Evolutionary conservation across 768 basidiomycete genomes (phyloP), one percentile per base, ranked within the genome.

Genomic region (Serpula lacrymans): DNA sequence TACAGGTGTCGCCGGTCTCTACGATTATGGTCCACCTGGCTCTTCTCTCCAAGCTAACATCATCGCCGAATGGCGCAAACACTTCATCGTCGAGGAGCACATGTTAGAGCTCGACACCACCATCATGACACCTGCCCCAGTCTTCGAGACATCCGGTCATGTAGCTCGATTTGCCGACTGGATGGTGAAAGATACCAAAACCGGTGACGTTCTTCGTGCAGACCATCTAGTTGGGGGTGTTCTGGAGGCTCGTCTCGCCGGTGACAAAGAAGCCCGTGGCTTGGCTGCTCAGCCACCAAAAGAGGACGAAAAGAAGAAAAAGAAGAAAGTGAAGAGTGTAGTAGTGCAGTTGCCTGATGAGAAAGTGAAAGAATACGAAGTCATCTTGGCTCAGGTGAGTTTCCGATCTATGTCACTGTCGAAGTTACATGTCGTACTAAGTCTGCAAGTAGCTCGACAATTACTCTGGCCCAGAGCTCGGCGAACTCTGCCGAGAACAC

Each of bases 31-130:
- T 30, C 95, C 94, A 39, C 90, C 95, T 1, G 95, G 96, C 45
- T 94, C 96, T 1, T 79, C 92, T 2, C 75, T 98, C 24, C 94
- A 97, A 56, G 90, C 95, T 45, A 98, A 98, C 73, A 90, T 99
- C 67, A 84, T 97, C 59, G 71, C 86, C 1, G 89, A 89, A 74
- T 98, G 95, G 96, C 77, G 95, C 40, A 86, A 86, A 59, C 96
- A 98, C 68, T 98, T 98, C 58, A 98, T 99, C 71, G 75, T 98
- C 57, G 90, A 98, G 55, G 95, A 99, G 55, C 80, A 88, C 67
- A 99, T 98, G 96, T 82, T 95, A 52, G 95, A 98, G 65, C 80
- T 98, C 49, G 95, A 98, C 57, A 97, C 94, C 18, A 97, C 96
- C 27, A 84, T 96, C 67, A 96, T 98, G 84, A 98, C 95, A 0